These are phyloP conservation scores for Pilasporangium apinafurcum DNA, from an alignment of 352 stramenopile genomes.

Conservation along the genomic window DNA sequence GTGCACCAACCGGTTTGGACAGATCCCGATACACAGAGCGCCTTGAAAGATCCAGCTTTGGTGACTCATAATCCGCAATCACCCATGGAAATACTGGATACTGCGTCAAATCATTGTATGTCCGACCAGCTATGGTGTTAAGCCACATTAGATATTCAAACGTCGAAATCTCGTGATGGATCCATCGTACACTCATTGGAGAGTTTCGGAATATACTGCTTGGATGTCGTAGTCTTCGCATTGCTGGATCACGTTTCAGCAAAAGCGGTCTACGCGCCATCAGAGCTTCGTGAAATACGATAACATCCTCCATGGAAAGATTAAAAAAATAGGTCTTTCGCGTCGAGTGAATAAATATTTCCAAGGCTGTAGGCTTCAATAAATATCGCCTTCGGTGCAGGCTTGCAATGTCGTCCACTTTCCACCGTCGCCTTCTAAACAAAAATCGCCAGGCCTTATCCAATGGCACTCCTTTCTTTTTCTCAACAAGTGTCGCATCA, in stretches of 20 bases:
- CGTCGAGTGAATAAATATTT: slow-evolving; percentile 78
- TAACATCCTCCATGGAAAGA: slow-evolving; percentile 41
- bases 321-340: slow-evolving; percentile 87
- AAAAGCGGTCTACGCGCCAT: slow-evolving; percentile 51
- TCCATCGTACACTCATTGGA: slow-evolving; percentile 58
- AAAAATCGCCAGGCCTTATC: slow-evolving; percentile 55
- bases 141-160: slow-evolving; percentile 94
- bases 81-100: slow-evolving; percentile 96
- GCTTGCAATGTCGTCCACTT: slow-evolving; percentile 63
- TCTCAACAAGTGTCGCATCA: slow-evolving; percentile 48
- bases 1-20: slow-evolving; percentile 95
- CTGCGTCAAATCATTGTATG: slow-evolving; percentile 91
- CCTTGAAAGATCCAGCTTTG: slow-evolving; percentile 49
- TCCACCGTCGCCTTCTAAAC: slow-evolving; percentile 65
- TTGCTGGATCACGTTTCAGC: slow-evolving; percentile 62
- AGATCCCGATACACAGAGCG: slow-evolving; percentile 93
- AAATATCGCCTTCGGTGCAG: slow-evolving; percentile 76
- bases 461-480: slow-evolving; percentile 26
- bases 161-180: slow-evolving; percentile 92
- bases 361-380: slow-evolving; percentile 70
- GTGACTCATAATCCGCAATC: slow-evolving; percentile 84
- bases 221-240: slow-evolving; percentile 68
- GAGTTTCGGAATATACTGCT: slow-evolving; percentile 80
- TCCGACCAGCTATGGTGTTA: slow-evolving; percentile 86
- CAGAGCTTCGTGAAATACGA: slow-evolving; percentile 57